These are phyloP conservation scores for Penicillium cinerascens DNA, from an alignment of 495 filamentous ascomycete species.

Conservation along the genomic window DNA sequence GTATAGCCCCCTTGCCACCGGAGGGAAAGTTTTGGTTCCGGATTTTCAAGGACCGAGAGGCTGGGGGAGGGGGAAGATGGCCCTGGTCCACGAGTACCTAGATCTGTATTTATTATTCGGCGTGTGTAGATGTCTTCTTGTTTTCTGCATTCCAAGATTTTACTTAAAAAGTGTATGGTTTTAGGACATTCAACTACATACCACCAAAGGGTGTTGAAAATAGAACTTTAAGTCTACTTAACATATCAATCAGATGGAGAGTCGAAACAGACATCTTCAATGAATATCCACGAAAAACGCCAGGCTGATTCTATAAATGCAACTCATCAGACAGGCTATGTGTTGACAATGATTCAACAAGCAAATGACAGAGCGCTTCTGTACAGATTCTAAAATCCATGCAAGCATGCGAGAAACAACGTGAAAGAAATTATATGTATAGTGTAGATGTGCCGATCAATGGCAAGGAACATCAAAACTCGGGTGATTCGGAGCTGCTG, in stretches of 20 bases:
- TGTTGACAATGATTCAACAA: slow-evolving; percentile 11
- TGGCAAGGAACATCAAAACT: slow-evolving; percentile 7
- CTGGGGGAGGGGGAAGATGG: not conserved
- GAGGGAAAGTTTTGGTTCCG: not conserved
- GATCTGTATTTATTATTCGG: too few species aligned
- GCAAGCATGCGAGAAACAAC: not conserved
- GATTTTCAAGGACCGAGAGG: not conserved
- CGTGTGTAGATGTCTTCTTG: too few species aligned
- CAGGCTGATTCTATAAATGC: slow-evolving; percentile 26
- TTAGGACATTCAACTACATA: too few species aligned
- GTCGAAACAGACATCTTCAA: not conserved
- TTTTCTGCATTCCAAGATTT: too few species aligned
- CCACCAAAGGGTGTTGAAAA: too few species aligned
- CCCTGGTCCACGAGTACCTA: not conserved
- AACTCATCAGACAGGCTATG: slow-evolving; percentile 15
- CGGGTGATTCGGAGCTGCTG: slow-evolving; percentile 12
- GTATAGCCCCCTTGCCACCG: not conserved
- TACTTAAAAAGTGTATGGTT: too few species aligned
- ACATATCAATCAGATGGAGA: too few species aligned
- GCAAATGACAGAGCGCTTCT: slow-evolving; percentile 9
- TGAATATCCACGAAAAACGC: slow-evolving; percentile 17
- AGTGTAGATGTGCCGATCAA: not conserved
- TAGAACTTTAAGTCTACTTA: too few species aligned
- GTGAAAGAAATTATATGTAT: slow-evolving; percentile 20
- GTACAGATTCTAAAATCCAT: slow-evolving; percentile 12